Percentiles rank a stretch among this genome's conserved stretches.
Conservation (phyloP, 2,329 filamentous ascomycete genomes). For the Aspergillus calidoustus region DNA sequence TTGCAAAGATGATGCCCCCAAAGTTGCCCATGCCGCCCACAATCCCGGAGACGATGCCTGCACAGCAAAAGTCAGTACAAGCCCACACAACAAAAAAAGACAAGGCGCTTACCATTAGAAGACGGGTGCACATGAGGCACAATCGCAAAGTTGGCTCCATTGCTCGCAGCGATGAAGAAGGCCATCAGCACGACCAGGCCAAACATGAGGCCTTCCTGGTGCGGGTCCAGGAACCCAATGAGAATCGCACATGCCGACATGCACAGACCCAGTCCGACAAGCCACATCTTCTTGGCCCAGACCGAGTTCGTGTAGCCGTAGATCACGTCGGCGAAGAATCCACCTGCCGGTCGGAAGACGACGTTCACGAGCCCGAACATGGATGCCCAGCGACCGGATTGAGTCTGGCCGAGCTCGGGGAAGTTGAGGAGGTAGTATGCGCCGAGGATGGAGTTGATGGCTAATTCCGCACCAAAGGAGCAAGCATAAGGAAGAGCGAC, state of each 20-base stretch:
- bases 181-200: constrained; percentile 77
- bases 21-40: constrained; percentile 82
- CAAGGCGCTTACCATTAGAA: constrained; percentile 67
- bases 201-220: constrained; percentile 68
- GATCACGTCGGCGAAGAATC: constrained; percentile 59
- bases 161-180: constrained; percentile 81
- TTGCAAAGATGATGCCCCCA: constrained; percentile 83
- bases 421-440: constrained; percentile 64
- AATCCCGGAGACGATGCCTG: constrained; percentile 69
- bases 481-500: constrained; percentile 61
- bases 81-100: not conserved
- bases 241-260: constrained; percentile 64
- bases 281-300: constrained; percentile 68
- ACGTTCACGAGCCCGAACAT: constrained; percentile 59
- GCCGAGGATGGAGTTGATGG: constrained; percentile 65
- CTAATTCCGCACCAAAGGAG: constrained; percentile 64
- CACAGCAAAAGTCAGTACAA: not conserved
- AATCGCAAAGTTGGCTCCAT: constrained; percentile 84
- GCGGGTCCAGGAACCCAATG: constrained; percentile 67
- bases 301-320: constrained; percentile 57
- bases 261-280: constrained; percentile 60
- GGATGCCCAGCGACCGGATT: constrained; percentile 59
- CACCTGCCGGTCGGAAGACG: constrained; percentile 53
- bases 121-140: constrained; percentile 84
- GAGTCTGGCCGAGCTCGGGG: constrained; percentile 57